Conservation (phyloP, 441 rosid species). For the Sinapis alba region DNA sequence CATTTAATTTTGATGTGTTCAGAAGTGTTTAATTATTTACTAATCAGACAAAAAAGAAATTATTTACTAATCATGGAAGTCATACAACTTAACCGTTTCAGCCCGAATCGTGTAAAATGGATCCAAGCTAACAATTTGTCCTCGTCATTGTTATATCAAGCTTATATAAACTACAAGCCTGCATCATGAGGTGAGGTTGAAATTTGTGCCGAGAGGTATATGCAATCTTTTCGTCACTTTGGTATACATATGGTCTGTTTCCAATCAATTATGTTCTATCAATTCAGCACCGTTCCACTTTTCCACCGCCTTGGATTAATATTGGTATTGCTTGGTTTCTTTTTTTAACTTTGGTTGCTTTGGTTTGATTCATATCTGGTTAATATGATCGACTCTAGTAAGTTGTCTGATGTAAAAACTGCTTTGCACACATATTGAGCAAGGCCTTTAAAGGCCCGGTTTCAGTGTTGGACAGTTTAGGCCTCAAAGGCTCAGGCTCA, state of each 20-base stretch:
- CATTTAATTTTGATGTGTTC: too few species aligned
- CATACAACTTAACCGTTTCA: too few species aligned
- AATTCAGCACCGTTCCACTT: not conserved
- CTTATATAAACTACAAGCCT: not conserved
- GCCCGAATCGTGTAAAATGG: not conserved
- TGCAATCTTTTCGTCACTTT: not conserved
- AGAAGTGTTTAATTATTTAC: too few species aligned
- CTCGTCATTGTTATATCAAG: not conserved
- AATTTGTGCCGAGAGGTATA: too few species aligned
- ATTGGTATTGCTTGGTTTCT: not conserved
- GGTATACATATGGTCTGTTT: too few species aligned
- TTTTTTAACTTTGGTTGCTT: not conserved
- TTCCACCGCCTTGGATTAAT: not conserved
- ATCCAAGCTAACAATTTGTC: not conserved
- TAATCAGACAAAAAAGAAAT: too few species aligned
- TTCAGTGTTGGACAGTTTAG: not conserved
- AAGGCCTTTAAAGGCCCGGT: not conserved
- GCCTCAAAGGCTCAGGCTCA: not conserved
- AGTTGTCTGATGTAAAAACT: not conserved
- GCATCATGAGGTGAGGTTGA: not conserved
- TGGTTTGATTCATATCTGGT: not conserved
- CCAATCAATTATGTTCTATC: not conserved
- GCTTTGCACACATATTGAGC: not conserved
- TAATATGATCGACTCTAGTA: too few species aligned
- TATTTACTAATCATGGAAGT: too few species aligned